These are phyloP conservation scores for Trichoderma atrobrunneum DNA, from an alignment of 2,329 filamentous ascomycete species.

Conservation along the genomic window DNA sequence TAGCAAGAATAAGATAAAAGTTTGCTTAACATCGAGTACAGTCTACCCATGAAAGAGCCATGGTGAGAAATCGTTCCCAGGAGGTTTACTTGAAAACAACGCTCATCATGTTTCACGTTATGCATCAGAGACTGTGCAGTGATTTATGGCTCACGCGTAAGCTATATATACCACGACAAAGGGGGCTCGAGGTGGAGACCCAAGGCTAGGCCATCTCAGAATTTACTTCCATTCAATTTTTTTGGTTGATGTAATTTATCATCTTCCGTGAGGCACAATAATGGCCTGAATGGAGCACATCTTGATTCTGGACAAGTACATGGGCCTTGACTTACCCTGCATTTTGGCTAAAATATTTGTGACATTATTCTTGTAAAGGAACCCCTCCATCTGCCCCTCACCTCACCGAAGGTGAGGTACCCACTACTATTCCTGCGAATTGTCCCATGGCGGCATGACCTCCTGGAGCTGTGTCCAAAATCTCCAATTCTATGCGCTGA, in stretches of 20 bases:
- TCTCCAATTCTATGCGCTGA: constrained; percentile 11
- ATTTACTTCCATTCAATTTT: neutral
- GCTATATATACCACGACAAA: neutral
- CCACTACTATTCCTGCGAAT: constrained; percentile 25
- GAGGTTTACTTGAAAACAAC: neutral
- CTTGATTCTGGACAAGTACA: neutral
- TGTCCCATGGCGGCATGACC: constrained; percentile 24
- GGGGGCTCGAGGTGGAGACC: neutral
- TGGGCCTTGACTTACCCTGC: neutral
- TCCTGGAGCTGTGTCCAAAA: constrained; percentile 25
- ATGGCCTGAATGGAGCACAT: neutral
- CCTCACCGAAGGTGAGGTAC: constrained; percentile 26
- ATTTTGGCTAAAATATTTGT: neutral
- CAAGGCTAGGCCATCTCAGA: neutral
- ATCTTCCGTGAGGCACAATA: neutral
- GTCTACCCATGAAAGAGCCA: neutral
- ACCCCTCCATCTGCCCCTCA: constrained; percentile 31
- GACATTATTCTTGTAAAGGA: constrained; percentile 15
- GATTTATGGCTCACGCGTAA: neutral
- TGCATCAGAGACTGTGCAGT: neutral
- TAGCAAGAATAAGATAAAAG: neutral
- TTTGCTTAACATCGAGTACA: neutral
- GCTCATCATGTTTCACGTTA: neutral
- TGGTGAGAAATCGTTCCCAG: neutral
- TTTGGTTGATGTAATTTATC: neutral